These are phyloP conservation scores for Casuarina glauca DNA, from an alignment of 306 rosid genomes.

Conservation along the genomic window DNA sequence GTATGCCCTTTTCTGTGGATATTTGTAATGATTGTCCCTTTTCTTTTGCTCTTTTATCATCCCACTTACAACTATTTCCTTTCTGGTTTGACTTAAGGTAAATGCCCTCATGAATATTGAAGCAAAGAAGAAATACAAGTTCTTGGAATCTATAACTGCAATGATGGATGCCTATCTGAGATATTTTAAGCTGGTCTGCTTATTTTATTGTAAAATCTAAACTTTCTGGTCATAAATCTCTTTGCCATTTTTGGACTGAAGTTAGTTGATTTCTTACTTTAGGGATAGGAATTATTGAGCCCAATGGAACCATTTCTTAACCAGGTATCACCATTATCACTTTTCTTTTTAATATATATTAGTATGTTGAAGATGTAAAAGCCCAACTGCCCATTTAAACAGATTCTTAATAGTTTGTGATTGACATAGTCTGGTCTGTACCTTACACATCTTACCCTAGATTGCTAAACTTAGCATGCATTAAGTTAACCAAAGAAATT, in stretches of 20 bases:
- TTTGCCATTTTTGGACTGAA: conserved; percentile 30
- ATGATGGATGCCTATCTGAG: conserved; percentile 97
- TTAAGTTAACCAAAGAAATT: not conserved
- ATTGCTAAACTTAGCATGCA: not conserved
- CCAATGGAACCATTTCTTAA: conserved; percentile 98
- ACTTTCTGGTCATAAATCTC: conserved; percentile 25
- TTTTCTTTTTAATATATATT: conserved; percentile 16
- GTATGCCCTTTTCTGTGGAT: conserved; percentile 54
- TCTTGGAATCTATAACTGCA: conserved; percentile 96
- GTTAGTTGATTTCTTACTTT: conserved; percentile 33
- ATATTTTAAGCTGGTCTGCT: conserved; percentile 93
- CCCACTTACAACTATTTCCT: conserved; percentile 38
- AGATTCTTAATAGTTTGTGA: not conserved
- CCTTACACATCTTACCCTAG: not conserved
- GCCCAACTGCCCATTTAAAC: not conserved
- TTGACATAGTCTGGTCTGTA: not conserved
- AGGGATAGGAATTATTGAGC: conserved; percentile 87
- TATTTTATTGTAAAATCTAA: conserved; percentile 22
- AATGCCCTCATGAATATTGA: conserved; percentile 85
- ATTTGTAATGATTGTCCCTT: conserved; percentile 15
- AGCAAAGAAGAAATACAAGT: conserved; percentile 91
- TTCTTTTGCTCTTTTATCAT: conserved; percentile 15
- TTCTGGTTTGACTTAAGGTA: conserved; percentile 81
- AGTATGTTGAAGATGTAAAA: conserved; percentile 7
- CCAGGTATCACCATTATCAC: conserved; percentile 59